Evolutionary conservation across 352 stramenopile species (phyloP), one percentile per base, ranked within the genome.

Genomic region (Phytophthora pistaciae): DNA sequence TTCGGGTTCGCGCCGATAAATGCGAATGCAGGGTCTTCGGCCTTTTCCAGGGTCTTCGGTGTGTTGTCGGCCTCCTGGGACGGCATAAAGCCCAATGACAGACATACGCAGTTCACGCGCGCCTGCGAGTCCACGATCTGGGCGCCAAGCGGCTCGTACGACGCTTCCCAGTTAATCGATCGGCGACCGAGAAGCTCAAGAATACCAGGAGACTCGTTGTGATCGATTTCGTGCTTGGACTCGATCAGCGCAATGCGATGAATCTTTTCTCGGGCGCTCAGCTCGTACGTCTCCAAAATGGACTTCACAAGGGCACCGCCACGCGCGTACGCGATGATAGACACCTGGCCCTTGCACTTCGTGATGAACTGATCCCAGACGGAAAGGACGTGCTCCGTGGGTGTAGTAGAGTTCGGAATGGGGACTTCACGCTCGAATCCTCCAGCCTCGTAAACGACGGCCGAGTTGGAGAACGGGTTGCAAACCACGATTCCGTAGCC

Each of bases 81-180:
- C 21, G 85, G 80, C 82, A 93, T 93, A 68, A 92, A 94, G 10
- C 88, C 88, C 40, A 95, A 83, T 7, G 90, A 97, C 3, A 97
- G 69, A 60, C 90, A 97, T 7, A 97, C 89, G 55, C 90, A 97
- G 25, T 91, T 91, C 4, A 97, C 90, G 40, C 90, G 88, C 11
- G 85, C 85, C 62, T 97, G 91, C 27, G 87, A 94, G 56, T 97
- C 88, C 25, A 95, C 86, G 53, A 97, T 94, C 60, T 97, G 90
- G 44, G 82, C 88, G 55, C 88, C 90, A 61, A 95, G 86, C 4
- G 89, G 77, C 64, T 96, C 88, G 25, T 88, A 92, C n/a, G 82
- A 94, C 9, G 88, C 85, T 50, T 96, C 90, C 90, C 90, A 96
- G 64, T 96, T 95, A 68, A 96, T 95, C 29, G 90, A 91, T 53